phyloP scores from a whole-genome alignment of 2,329 filamentous ascomycete species.

The Exophiala calicioides region DNA sequence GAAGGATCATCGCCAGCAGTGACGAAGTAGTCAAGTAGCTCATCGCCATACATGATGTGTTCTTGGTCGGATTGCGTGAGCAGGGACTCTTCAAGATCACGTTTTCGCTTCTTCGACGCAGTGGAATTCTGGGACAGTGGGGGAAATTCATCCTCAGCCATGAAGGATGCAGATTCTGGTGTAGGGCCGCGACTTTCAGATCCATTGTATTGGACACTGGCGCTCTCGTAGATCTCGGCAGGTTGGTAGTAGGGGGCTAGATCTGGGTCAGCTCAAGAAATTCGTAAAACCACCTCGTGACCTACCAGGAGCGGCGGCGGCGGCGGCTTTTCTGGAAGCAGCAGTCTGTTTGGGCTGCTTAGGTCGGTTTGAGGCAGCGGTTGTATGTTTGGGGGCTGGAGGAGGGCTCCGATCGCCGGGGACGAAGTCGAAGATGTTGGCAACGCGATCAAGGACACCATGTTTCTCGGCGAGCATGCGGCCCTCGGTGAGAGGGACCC shows the following conservation, averaged over 20 bases:
- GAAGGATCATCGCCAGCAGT: slow-evolving; percentile 75
- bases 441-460: slow-evolving; percentile 78
- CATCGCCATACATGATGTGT: slow-evolving; percentile 88
- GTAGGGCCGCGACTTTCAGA: slow-evolving; percentile 81
- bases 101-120: slow-evolving; percentile 71
- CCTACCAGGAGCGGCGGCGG: slow-evolving; percentile 15
- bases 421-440: slow-evolving; percentile 84
- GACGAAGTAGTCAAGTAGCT: slow-evolving; percentile 94
- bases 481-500: slow-evolving; percentile 86
- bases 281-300: not conserved
- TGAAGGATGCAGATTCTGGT: slow-evolving; percentile 78
- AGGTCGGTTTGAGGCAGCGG: slow-evolving; percentile 69
- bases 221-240: slow-evolving; percentile 66
- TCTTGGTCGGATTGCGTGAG: slow-evolving; percentile 65
- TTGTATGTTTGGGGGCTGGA: slow-evolving; percentile 86
- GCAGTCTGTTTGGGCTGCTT: slow-evolving; percentile 70
- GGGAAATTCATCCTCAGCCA: slow-evolving; percentile 78
- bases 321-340: slow-evolving; percentile 59
- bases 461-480: slow-evolving; percentile 82
- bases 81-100: slow-evolving; percentile 59
- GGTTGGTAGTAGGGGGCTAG: slow-evolving; percentile 35
- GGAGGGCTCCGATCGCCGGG: slow-evolving; percentile 85
- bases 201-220: slow-evolving; percentile 65
- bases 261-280: slow-evolving; percentile 1
- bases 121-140: slow-evolving; percentile 66